Conservation (phyloP, 1,284 basidiomycete species). For the Malassezia cuniculi region DNA sequence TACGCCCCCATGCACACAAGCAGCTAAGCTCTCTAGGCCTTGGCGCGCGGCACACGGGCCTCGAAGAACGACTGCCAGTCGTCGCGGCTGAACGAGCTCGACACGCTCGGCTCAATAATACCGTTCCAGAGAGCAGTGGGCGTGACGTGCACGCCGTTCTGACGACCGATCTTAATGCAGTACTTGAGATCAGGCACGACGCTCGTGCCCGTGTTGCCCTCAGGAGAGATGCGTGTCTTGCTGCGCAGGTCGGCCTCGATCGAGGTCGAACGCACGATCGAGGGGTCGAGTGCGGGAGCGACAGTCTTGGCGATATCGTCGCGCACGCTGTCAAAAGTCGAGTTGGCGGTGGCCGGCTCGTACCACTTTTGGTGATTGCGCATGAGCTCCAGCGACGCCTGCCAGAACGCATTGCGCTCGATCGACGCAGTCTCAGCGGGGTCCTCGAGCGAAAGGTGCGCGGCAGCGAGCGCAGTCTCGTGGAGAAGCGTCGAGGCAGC, state of each 20-base stretch:
- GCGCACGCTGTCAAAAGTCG: conserved; percentile 62
- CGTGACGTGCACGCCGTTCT: conserved; percentile 83
- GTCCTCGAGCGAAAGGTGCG: conserved; percentile 48
- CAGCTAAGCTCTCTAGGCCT: conserved; percentile 1
- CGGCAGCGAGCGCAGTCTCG: conserved; percentile 66
- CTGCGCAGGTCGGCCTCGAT: conserved; percentile 51
- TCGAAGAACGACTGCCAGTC: conserved; percentile 75
- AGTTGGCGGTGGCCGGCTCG: conserved; percentile 60
- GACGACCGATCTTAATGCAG: conserved; percentile 71
- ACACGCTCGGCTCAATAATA: conserved; percentile 62
- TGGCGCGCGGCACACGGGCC: conserved; percentile 50
- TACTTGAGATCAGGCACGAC: conserved; percentile 77
- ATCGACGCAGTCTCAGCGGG: conserved; percentile 9
- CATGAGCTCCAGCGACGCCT: conserved; percentile 55
- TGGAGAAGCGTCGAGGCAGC: conserved; percentile 56
- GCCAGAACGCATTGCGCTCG: conserved; percentile 26
- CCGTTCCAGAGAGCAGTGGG: conserved; percentile 60
- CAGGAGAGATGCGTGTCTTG: conserved; percentile 55
- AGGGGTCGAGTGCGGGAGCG: conserved; percentile 51
- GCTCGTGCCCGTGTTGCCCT: conserved; percentile 60
- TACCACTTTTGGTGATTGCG: conserved; percentile 63
- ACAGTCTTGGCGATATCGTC: conserved; percentile 55
- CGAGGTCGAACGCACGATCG: conserved; percentile 42
- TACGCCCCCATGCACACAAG: neutral
- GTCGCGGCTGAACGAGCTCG: conserved; percentile 65